Evolutionary conservation across 768 basidiomycete species (phyloP).

Genomic region (Suillus decipiens): DNA sequence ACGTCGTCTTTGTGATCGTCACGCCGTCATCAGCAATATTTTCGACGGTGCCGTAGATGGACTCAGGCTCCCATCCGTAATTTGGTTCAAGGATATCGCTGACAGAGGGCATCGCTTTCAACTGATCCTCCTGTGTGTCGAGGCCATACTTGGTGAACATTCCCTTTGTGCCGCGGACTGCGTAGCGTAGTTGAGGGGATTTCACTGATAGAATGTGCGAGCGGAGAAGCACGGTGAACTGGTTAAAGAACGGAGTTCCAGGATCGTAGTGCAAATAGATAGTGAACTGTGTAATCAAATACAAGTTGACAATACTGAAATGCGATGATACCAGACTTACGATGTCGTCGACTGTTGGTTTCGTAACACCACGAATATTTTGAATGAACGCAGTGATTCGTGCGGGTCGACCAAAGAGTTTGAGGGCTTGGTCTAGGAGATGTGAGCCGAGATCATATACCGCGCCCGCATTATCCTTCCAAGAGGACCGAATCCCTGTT

Average conservation of each 20-base stretch:
- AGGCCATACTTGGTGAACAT: slow-evolving; percentile 75
- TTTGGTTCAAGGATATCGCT: slow-evolving; percentile 42
- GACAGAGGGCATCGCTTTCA: slow-evolving; percentile 56
- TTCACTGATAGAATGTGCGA: slow-evolving; percentile 71
- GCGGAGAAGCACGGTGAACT: slow-evolving; percentile 66
- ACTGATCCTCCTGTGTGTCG: slow-evolving; percentile 79
- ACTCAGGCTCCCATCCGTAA: slow-evolving; percentile 65
- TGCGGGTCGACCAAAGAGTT: slow-evolving; percentile 74
- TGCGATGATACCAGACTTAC: slow-evolving; percentile 37
- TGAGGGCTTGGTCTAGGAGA: slow-evolving; percentile 75
- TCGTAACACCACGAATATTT: slow-evolving; percentile 68
- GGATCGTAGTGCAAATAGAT: slow-evolving; percentile 53
- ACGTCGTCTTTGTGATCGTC: slow-evolving; percentile 33
- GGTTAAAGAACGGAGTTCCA: slow-evolving; percentile 43
- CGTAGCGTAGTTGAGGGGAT: slow-evolving; percentile 66
- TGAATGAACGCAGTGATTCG: slow-evolving; percentile 68
- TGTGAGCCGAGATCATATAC: slow-evolving; percentile 82
- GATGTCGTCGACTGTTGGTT: slow-evolving; percentile 64
- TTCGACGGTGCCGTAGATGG: slow-evolving; percentile 64
- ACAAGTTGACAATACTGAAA: background rate
- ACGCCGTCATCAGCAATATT: slow-evolving; percentile 48
- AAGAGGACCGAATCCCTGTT: slow-evolving; percentile 61
- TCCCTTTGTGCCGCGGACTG: slow-evolving; percentile 71
- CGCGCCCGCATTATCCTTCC: slow-evolving; percentile 77
- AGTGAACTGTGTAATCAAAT: slow-evolving; percentile 43